Evolutionary conservation across 2,329 filamentous ascomycete species (phyloP).

Genomic region (Phaeosphaeria sp.): DNA sequence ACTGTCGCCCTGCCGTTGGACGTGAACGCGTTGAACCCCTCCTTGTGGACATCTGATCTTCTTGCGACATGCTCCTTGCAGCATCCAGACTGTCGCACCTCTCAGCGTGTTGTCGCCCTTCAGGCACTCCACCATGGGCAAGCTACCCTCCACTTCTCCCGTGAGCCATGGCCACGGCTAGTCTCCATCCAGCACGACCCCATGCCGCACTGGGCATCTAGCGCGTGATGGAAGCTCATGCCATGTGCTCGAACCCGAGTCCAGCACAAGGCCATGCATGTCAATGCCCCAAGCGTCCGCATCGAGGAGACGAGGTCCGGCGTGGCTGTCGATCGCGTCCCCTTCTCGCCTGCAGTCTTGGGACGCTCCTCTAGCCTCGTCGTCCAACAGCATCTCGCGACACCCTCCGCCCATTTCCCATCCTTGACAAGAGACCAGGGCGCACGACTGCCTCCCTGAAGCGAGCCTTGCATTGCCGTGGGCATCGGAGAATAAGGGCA

Average conservation of each 20-base stretch:
- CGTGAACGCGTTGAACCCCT: neutral
- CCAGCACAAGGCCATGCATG: slow-evolving; percentile 6
- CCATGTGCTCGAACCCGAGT: slow-evolving; percentile 21
- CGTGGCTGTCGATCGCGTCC: slow-evolving; percentile 6
- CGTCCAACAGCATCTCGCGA: slow-evolving; percentile 1
- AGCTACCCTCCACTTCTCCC: neutral
- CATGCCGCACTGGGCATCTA: slow-evolving; percentile 18
- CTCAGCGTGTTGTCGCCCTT: neutral
- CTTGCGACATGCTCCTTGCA: neutral
- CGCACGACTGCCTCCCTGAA: neutral
- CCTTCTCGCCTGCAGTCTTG: neutral
- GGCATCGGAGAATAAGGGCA: neutral
- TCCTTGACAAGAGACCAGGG: neutral
- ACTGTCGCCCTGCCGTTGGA: neutral
- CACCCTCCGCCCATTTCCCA: neutral
- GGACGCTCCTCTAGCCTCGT: slow-evolving; percentile 1
- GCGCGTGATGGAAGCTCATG: slow-evolving; percentile 26
- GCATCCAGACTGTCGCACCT: neutral
- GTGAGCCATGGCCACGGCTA: slow-evolving; percentile 7
- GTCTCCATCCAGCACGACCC: slow-evolving; percentile 5
- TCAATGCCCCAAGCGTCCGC: slow-evolving; percentile 12
- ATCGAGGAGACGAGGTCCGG: neutral
- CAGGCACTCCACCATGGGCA: neutral
- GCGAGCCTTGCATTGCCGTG: neutral
- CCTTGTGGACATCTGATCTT: no score